Evolutionary conservation across 1,284 basidiomycete genomes (phyloP), one percentile per base, ranked within the genome.

Genomic region (Ceratobasidium sp.): DNA sequence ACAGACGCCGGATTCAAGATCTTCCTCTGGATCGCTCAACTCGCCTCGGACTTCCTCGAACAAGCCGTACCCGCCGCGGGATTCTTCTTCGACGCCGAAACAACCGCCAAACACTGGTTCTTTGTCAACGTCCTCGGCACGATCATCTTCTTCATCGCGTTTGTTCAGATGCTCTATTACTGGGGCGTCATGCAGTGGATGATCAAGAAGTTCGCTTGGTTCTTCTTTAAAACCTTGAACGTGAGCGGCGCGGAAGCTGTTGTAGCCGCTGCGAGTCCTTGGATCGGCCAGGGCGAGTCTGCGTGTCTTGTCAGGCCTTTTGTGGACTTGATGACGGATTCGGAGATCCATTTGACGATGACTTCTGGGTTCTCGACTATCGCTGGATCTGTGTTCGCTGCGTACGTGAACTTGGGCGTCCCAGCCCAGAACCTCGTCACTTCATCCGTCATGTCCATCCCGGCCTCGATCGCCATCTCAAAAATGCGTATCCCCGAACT

Each of bases 361-460:
- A 95, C 94, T 49, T 97, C 95, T 78, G 96, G 89, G 55, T 95
- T 96, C 86, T 94, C 95, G 10, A 96, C 95, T 73, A 97, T 97
- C 82, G 93, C 96, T 75, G 96, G 96, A 68, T 95, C 95, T 75
- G 95, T 97, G 20, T 89, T 97, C 77, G 88, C 90, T 77, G 95
- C 95, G 60, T 97, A 97, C 85, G 94, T 97, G 82, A 87, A 86
- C 77, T 86, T 97, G 80, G 96, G 96, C 77, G 94, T 97, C 53
- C 93, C 94, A 44, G 86, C 95, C 7, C 63, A 70, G 72, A 95
- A 95, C 85, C 88, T 97, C 42, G 89, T 97, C 82, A 96, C 96
- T 5, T 94, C 96, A 4, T 96, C 94, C 12, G 93, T 97, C 81
- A 97, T 97, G 96, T 94, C 93, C 83, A 97, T 97, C 82, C 96